Percentiles rank a stretch among this genome's conserved stretches.
Evolutionary conservation across 2,329 filamentous ascomycete species (phyloP).

Genomic region (Aspergillus novoparasiticus): DNA sequence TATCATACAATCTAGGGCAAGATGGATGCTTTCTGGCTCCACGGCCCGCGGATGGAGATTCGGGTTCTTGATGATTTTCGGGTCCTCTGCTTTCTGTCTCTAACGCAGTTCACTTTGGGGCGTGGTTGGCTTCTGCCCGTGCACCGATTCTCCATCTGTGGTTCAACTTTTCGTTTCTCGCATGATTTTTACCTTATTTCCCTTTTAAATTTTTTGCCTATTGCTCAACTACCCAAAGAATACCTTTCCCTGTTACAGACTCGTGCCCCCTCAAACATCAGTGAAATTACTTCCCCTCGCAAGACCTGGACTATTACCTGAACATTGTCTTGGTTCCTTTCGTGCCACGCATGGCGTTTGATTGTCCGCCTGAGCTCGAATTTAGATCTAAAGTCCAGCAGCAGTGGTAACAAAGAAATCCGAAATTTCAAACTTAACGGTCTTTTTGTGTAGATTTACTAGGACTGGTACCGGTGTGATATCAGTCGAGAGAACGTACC

Average conservation of each 20-base stretch:
- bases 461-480: not conserved
- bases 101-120: constrained; percentile 2
- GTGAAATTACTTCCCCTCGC: constrained; percentile 17
- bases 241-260: constrained; percentile 28
- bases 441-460: not conserved
- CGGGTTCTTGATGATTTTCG: constrained; percentile 9
- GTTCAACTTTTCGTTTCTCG: constrained; percentile 20
- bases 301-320: constrained; percentile 22
- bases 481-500: not conserved
- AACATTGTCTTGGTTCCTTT: constrained; percentile 23
- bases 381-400: constrained; percentile 29
- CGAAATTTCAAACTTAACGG: constrained; percentile 17
- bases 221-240: constrained; percentile 30
- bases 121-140: constrained; percentile 14
- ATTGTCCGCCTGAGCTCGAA: constrained; percentile 26
- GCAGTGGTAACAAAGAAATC: constrained; percentile 26
- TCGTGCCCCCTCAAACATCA: constrained; percentile 12
- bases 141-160: constrained; percentile 17
- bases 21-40: constrained; percentile 5
- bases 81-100: constrained; percentile 7
- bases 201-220: constrained; percentile 21
- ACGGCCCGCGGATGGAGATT: constrained; percentile 12
- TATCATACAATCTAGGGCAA: constrained; percentile 10
- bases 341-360: constrained; percentile 27
- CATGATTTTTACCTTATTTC: constrained; percentile 15